Evolutionary conservation across 176 grass and related monocot genomes (phyloP), one percentile per base, ranked within the genome.

Genomic region (Rhipidocladum racemiflorum): DNA sequence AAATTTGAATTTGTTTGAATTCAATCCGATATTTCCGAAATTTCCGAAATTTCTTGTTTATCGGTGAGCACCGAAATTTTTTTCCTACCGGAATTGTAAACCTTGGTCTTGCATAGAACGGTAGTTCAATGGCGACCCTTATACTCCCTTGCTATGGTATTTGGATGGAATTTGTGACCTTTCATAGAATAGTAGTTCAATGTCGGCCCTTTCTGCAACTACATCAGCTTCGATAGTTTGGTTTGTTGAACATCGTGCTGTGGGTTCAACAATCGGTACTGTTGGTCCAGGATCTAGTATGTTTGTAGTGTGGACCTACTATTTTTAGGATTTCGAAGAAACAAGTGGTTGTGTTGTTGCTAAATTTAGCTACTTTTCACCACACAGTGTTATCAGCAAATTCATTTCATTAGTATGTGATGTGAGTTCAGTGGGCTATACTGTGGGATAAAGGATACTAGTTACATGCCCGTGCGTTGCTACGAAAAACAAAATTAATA

Each of bases 321-420:
- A 72, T 76, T 48, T n/a, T n/a, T n/a, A 20, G 44, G 65, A 63
- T 65, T 85, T 17, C 6, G 55, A 70, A 48, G 55, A 82, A 75
- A 70, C 27, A 76, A 36, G 9, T 69, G 54, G 43, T 45, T 13
- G 53, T 9, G 13, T 27, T 60, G n/a, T 65, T 61, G 25, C 64
- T 61, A 44, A 75, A 76, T 81, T 63, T 30, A 63, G 70, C 43
- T 67, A 75, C 69, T 45, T 21, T 35, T 3, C 81, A 76, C 5
- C 24, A 32, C 11, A 35, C 30, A 57, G 7, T 83, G 23, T 64
- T 77, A 29, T 38, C 12, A 20, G 21, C 28, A 45, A 14, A 61
- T 66, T 55, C 32, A 80, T 74, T 54, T 76, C n/a, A n/a, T 68
- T 14, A 54, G 61, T 64, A 53, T 27, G 32, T 39, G 62, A 44